These are phyloP conservation scores for Cercophora sp. DNA, from an alignment of 495 filamentous ascomycete genomes.

Conservation along the genomic window DNA sequence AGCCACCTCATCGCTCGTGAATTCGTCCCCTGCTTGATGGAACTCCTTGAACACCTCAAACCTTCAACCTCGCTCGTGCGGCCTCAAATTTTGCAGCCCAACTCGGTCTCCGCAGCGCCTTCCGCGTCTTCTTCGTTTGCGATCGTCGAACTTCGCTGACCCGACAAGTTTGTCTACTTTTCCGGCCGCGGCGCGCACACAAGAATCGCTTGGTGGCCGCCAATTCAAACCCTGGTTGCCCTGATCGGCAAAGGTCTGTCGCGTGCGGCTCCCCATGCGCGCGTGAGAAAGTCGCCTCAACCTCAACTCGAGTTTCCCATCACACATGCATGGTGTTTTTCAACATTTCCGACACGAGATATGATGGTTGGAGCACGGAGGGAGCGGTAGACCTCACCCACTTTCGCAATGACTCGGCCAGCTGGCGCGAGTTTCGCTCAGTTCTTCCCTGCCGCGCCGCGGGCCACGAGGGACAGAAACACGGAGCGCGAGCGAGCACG, in stretches of 20 bases:
- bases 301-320: conserved; percentile 9
- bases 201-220: neutral
- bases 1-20: conserved; percentile 28
- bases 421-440: conserved; percentile 76
- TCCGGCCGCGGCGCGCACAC: neutral
- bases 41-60: conserved; percentile 23
- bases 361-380: conserved; percentile 53
- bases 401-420: conserved; percentile 69
- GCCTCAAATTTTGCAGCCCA: conserved; percentile 11
- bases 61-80: conserved; percentile 23
- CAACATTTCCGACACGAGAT: conserved; percentile 39
- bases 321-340: conserved; percentile 41
- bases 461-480: conserved; percentile 52
- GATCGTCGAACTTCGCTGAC: neutral
- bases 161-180: neutral
- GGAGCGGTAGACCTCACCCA: conserved; percentile 42
- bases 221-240: conserved; percentile 7
- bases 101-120: neutral
- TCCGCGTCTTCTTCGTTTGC: conserved; percentile 9
- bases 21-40: conserved; percentile 18
- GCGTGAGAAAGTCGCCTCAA: conserved; percentile 20
- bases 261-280: conserved; percentile 26
- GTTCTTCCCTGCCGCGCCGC: conserved; percentile 84
- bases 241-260: conserved; percentile 23
- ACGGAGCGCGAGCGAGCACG: conserved; percentile 48